Evolutionary conservation across 148 eudicot genomes (phyloP), one percentile per base, ranked within the genome.

Genomic region (Chenopodium berlandieri): DNA sequence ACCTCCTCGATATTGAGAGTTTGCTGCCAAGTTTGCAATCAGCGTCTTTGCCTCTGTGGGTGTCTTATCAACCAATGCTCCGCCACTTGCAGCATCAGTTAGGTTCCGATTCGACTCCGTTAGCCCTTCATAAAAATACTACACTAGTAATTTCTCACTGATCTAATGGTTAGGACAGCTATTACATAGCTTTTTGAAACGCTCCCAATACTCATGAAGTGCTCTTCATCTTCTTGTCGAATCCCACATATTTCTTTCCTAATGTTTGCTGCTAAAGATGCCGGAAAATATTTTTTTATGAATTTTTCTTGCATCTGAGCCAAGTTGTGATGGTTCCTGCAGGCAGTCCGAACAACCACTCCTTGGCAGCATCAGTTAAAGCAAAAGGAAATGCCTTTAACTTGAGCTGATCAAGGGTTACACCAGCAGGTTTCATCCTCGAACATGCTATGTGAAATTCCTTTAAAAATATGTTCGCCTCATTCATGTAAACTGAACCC

Each of bases 41-140:
- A 75, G 4, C 4, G 1, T 58, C 47, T 54, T 54, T 75, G 19
- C 78, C 8, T 54, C 30, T 0, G 25, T 22, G 14, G 73, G 83
- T 13, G 83, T 75, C 14, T 81, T 81, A 64, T 81, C 73, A 27
- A 75, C 83, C n/a, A 74, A 75, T 19, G 83, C 78, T 31, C 78
- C 79, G 7, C 78, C 78, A 81, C 83, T 63, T 9, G 83, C 34
- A 30, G 76, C 75, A 68, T 82, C 76, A 20, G 76, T 37, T 20
- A 54, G 13, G 14, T 62, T 50, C 3, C 34, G 12, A 34, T 76
- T 68, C 37, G 4, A 34, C 34, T 14, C 22, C 0, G 12, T 25
- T 4, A 75, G 9, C 2, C 83, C 83, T 47, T 82, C 54, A 64
- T 64, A 64, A 64, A 48, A 48, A 13, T 48, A 48, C 1, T 48